Evolutionary conservation across 495 filamentous ascomycete species (phyloP), one percentile per base, ranked within the genome.

Genomic region (Cercophora samala): DNA sequence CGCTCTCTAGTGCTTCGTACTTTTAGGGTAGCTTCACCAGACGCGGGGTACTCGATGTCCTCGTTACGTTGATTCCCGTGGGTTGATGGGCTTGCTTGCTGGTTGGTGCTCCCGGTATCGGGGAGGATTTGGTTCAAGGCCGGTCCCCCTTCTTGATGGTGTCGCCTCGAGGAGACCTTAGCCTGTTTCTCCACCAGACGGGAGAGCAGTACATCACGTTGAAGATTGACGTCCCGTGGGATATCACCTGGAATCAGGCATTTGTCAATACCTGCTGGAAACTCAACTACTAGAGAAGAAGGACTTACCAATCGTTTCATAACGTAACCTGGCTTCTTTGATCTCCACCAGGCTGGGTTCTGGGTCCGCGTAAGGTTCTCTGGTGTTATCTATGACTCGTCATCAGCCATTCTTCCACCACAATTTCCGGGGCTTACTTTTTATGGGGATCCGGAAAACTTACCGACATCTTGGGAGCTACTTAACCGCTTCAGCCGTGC

Each of bases 401-500:
- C 8, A 24, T 70, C n/a, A 70, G 68, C 51, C 23, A n/a, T n/a
- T 8, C 25, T 13, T 13, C 29, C 19, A 21, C 3, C 52, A 4
- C 5, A 56, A 13, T 56, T 46, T 42, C n/a, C 18, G 25, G 51
- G 3, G 3, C 29, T 63, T n/a, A n/a, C n/a, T n/a, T n/a, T n/a
- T 42, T 5, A 46, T 42, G 29, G n/a, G 15, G 18, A 4, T 46
- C 17, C 26, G 25, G 26, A n/a, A 8, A 62, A 22, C 68, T 11
- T 70, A 66, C 73, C 64, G 22, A 56, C 58, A 58, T 66, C 54
- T 19, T 70, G 59, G 11, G 65, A 64, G 60, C 51, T 68, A 58
- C 73, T 75, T 18, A 78, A 23, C 42, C 68, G 67, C 58, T 75
- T 73, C 37, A 81, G 42, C 62, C 54, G 69, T 18, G 75, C 76